Conservation (phyloP, 768 basidiomycete species). For the Amylocystis lapponica region DNA sequence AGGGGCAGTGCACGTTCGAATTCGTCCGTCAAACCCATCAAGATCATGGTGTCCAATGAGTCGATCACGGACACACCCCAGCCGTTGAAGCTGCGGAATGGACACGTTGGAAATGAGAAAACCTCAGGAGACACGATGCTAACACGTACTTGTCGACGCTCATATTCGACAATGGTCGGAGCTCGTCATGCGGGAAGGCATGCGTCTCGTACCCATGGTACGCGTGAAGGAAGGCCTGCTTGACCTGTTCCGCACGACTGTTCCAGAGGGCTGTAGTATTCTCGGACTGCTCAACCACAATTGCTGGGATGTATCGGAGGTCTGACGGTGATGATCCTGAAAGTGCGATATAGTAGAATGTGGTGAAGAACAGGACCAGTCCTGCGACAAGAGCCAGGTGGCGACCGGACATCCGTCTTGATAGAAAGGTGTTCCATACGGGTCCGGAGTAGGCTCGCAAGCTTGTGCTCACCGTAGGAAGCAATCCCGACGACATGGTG, state of each 20-base stretch:
- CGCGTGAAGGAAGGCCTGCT: slow-evolving; percentile 58
- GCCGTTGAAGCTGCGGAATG: slow-evolving; percentile 55
- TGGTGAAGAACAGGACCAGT: slow-evolving; percentile 11
- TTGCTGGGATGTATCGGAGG: background rate
- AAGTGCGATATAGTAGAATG: slow-evolving; percentile 14
- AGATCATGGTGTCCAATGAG: slow-evolving; percentile 76
- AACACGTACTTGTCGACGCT: slow-evolving; percentile 42
- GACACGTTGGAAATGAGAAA: background rate
- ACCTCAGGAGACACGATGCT: background rate
- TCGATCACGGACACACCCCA: slow-evolving; percentile 79
- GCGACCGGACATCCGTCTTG: slow-evolving; percentile 12
- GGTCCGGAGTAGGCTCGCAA: too few relatives aligned
- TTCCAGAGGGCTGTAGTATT: slow-evolving; percentile 34
- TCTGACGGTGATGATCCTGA: background rate
- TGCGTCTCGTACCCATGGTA: slow-evolving; percentile 59
- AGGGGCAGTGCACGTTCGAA: slow-evolving; percentile 57
- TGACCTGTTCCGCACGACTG: slow-evolving; percentile 49
- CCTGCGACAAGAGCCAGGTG: slow-evolving; percentile 8
- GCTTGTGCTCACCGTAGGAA: too few relatives aligned
- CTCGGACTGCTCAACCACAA: background rate
- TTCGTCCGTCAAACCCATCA: slow-evolving; percentile 71
- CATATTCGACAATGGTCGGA: slow-evolving; percentile 45
- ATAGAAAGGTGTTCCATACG: too few relatives aligned
- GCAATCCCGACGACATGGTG: too few relatives aligned
- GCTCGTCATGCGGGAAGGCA: slow-evolving; percentile 61